These are phyloP conservation scores for Larix kaempferi DNA, from an alignment of 75 land plant genomes.

Conservation along the genomic window DNA sequence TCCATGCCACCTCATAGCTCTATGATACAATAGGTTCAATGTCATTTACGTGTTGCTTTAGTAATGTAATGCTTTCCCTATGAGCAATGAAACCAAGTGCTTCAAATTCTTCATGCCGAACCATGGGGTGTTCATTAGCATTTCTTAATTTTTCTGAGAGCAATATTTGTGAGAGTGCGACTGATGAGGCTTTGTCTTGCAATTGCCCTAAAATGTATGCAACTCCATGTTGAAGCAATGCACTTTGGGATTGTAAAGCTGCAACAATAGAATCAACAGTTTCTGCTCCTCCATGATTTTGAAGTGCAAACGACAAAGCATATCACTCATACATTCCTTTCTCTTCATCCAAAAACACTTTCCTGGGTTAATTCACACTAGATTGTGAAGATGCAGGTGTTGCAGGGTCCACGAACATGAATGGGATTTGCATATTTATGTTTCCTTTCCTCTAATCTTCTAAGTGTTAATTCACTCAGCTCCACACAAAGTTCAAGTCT, in stretches of 20 bases:
- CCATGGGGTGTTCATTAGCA: too few species aligned
- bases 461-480: conserved; percentile 88
- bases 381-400: conserved; percentile 53
- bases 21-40: too few species aligned
- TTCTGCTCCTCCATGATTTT: conserved; percentile 70
- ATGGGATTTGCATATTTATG: conserved; percentile 35
- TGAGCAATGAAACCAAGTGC: too few species aligned
- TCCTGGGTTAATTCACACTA: conserved; percentile 70
- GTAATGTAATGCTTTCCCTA: too few species aligned
- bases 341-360: conserved; percentile 71
- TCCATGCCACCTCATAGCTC: too few species aligned
- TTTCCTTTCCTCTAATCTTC: conserved; percentile 56
- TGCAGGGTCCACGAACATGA: conserved; percentile 90
- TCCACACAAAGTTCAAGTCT: too few species aligned
- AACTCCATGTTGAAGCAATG: conserved; percentile 94
- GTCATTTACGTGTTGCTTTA: too few species aligned
- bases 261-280: conserved; percentile 76
- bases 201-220: too few species aligned
- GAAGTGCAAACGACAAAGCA: conserved; percentile 88
- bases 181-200: too few species aligned
- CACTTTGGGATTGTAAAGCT: conserved; percentile 79
- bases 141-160: too few species aligned
- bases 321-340: conserved; percentile 84
- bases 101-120: too few species aligned
- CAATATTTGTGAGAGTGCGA: too few species aligned